Evolutionary conservation across 257 asterid genomes (phyloP).

Genomic region (Ilex aquifolium): DNA sequence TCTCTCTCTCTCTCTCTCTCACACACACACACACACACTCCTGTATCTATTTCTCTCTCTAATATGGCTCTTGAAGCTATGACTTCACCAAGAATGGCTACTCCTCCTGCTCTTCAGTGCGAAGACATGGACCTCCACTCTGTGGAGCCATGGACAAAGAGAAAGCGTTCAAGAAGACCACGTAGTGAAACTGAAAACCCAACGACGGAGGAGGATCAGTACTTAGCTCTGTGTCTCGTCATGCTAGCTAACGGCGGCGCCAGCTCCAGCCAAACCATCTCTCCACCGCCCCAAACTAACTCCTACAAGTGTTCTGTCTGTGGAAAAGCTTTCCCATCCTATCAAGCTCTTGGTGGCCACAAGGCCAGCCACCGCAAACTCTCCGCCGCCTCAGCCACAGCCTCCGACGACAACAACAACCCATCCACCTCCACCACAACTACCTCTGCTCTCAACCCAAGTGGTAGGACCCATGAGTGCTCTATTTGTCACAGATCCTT

Average conservation of each 20-base stretch:
- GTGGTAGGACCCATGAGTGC: slow-evolving; percentile 71
- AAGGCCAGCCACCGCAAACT: slow-evolving; percentile 85
- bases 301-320: slow-evolving; percentile 60
- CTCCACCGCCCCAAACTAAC: slow-evolving; percentile 1
- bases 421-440: slow-evolving; percentile 18
- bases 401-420: slow-evolving; percentile 21
- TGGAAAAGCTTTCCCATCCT: slow-evolving; percentile 44
- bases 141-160: slow-evolving; percentile 25
- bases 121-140: slow-evolving; percentile 11
- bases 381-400: slow-evolving; percentile 1
- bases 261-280: neutral
- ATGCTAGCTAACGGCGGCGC: slow-evolving; percentile 47
- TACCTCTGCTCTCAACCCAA: slow-evolving; percentile 37
- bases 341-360: slow-evolving; percentile 97
- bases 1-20: slow-evolving; percentile 16
- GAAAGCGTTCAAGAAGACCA: slow-evolving; percentile 47
- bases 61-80: slow-evolving; percentile 63
- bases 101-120: slow-evolving; percentile 16
- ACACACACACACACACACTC: too few relatives aligned
- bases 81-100: slow-evolving; percentile 25
- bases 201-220: slow-evolving; percentile 38
- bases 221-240: slow-evolving; percentile 61
- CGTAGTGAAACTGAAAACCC: slow-evolving; percentile 4
- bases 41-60: too few relatives aligned
- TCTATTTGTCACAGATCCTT: slow-evolving; percentile 55